Evolutionary conservation across 2,329 filamentous ascomycete genomes (phyloP).

Genomic region (Cladosporium sp.): DNA sequence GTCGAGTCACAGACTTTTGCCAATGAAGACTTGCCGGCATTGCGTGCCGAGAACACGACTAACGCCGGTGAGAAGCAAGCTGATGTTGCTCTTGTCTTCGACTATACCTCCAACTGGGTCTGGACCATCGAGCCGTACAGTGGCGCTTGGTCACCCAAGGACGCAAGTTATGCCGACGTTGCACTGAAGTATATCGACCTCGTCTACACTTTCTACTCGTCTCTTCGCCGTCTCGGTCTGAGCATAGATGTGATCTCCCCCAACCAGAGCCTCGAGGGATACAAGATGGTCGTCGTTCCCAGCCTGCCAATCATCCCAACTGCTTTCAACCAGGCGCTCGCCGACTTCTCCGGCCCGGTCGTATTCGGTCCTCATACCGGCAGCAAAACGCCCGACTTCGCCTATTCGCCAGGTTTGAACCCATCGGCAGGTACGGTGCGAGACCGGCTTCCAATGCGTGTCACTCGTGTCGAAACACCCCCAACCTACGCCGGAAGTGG

Average conservation of each 20-base stretch:
- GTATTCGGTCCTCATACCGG: slow-evolving; percentile 27
- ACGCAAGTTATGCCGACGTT: slow-evolving; percentile 23
- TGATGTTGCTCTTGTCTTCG: slow-evolving; percentile 25
- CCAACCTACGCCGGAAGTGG: slow-evolving; percentile 25
- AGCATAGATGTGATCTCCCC: slow-evolving; percentile 28
- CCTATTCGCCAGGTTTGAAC: slow-evolving; percentile 24
- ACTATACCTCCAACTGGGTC: slow-evolving; percentile 28
- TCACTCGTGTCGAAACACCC: slow-evolving; percentile 26
- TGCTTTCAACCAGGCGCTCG: slow-evolving; percentile 21
- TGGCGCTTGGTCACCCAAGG: slow-evolving; percentile 25
- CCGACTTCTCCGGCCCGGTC: slow-evolving; percentile 22
- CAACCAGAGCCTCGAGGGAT: slow-evolving; percentile 23
- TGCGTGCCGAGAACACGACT: neutral
- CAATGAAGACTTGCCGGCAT: slow-evolving; percentile 22
- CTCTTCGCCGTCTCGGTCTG: slow-evolving; percentile 26
- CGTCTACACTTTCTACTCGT: slow-evolving; percentile 27
- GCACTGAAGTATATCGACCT: slow-evolving; percentile 23
- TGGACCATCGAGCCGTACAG: slow-evolving; percentile 29
- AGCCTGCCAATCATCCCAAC: slow-evolving; percentile 27
- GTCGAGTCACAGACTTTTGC: slow-evolving; percentile 24
- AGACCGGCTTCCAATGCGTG: slow-evolving; percentile 23
- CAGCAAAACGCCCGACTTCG: slow-evolving; percentile 25
- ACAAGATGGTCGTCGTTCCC: slow-evolving; percentile 28
- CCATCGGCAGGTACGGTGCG: slow-evolving; percentile 23
- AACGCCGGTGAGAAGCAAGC: slow-evolving; percentile 20